Base-by-base conservation (phyloP, 106 monocot genomes). In the Apostasia ramifera region DNA sequence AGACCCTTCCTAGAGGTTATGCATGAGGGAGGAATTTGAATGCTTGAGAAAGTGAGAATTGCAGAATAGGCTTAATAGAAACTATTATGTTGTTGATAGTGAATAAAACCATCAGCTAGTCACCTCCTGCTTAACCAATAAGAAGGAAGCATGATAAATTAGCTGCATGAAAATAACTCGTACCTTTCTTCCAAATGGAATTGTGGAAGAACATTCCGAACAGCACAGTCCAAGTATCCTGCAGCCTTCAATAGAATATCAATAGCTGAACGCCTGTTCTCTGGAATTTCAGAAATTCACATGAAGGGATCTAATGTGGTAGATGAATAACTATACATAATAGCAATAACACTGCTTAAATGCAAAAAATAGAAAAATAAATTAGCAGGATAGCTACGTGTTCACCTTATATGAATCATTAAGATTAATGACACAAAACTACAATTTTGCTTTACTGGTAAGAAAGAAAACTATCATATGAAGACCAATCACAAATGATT, bases 211-310 rank as follows among this genome's bases (percentile, higher is more conserved):
- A 83, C 85, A 69, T 77, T 70, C 56, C 11, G 61, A 40, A 80
- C 57, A 15, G 92, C 92, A 71, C 83, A 88, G 47, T 92, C 85
- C 49, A 92, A 68, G 71, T 88, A 92, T 37, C 92, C 92, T 47
- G 92, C 85, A 66, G 88, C 88, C 70, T 88, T 88, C 66, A 92
- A 55, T 6, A 92, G 77, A 74, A 79, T 63, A 72, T 88, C 92
- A 60, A 92, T 69, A 1, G 88, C 81, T 45, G 66, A 67, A n/a
- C 83, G 53, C 65, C 77, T 85, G 41, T 62, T 81, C 59, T 92
- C 92, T 92, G 85, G n/a, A 76, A 71, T n/a, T 49, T 14, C 3
- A 62, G 44, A 63, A 39, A 5, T 9, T 70, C 47, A 68, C 41
- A 52, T 8, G 42, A 47, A 56, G 41, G 39, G 65, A 55, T 63